Evolutionary conservation across 441 rosid species (phyloP).

Genomic region (Erysimum cheiri): DNA sequence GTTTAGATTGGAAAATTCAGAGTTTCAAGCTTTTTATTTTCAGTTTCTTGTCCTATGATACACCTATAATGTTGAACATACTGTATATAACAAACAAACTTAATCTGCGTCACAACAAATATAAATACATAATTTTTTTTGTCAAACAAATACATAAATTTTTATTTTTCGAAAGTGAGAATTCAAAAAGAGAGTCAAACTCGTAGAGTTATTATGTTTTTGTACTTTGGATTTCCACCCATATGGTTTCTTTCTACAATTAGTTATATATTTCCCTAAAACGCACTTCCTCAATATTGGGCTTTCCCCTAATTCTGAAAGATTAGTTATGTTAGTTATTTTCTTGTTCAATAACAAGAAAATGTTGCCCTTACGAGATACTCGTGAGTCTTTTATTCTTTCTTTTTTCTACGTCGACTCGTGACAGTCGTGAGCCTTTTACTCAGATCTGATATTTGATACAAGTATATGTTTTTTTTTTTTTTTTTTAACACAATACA

Average conservation of each 20-base stretch:
- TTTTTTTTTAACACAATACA: too few species aligned
- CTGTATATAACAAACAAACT: background rate
- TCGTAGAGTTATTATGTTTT: conserved; percentile 2
- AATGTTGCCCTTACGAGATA: too few species aligned
- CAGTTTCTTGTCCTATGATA: background rate
- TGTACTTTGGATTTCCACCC: conserved; percentile 18
- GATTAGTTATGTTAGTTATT: background rate
- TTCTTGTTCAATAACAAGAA: background rate
- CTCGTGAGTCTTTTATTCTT: too few species aligned
- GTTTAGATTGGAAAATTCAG: conserved; percentile 19
- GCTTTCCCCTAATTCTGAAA: background rate
- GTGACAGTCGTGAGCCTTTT: too few species aligned
- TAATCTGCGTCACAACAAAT: conserved; percentile 4
- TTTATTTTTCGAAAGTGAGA: background rate
- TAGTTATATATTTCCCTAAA: background rate
- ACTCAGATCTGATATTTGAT: too few species aligned
- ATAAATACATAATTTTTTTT: too few species aligned
- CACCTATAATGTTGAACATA: background rate
- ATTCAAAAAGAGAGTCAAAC: conserved; percentile 30
- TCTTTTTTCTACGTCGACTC: too few species aligned
- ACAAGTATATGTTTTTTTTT: too few species aligned
- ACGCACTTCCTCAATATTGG: conserved; percentile 12
- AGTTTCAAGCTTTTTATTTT: background rate
- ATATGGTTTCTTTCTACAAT: conserved; percentile 13
- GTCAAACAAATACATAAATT: background rate